Percentiles rank a stretch among this genome's conserved stretches.
Conservation (phyloP, 495 filamentous ascomycete genomes). For the Penicillium riverlandense region DNA sequence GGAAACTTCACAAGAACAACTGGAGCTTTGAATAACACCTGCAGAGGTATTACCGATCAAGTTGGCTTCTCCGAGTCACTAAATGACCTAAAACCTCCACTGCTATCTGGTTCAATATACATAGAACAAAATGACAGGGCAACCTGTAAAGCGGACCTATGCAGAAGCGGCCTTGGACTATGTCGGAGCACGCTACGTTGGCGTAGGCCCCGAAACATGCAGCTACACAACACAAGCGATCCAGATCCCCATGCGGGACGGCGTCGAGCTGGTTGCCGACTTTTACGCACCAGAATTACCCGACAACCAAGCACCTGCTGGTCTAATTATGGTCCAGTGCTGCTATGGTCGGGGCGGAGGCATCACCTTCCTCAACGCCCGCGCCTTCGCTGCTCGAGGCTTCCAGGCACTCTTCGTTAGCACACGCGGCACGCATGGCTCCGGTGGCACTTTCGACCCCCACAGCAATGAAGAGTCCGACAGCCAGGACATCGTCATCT, state of each 20-base stretch:
- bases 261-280: constrained; percentile 19
- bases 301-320: constrained; percentile 4
- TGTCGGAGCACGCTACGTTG: constrained; percentile 4
- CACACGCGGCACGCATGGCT: constrained; percentile 21
- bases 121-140: constrained; percentile 1
- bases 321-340: constrained; percentile 16
- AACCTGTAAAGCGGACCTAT: constrained; percentile 6
- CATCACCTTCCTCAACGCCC: constrained; percentile 13
- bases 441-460: constrained; percentile 14
- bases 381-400: constrained; percentile 21
- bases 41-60: too few species aligned
- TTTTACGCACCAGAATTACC: constrained; percentile 16
- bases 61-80: too few species aligned
- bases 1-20: too few species aligned
- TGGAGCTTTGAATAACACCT: too few species aligned
- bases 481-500: constrained; percentile 22
- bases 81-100: too few species aligned
- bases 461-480: constrained; percentile 13
- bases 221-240: constrained; percentile 17
- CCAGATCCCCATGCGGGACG: constrained; percentile 19
- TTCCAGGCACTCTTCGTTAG: constrained; percentile 22
- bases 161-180: constrained; percentile 8
- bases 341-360: constrained; percentile 15
- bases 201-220: constrained; percentile 7
- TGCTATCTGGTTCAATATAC: too few species aligned